Base-by-base conservation (phyloP, 2,329 filamentous ascomycete species). In the Dothidotthia symphoricarpi region DNA sequence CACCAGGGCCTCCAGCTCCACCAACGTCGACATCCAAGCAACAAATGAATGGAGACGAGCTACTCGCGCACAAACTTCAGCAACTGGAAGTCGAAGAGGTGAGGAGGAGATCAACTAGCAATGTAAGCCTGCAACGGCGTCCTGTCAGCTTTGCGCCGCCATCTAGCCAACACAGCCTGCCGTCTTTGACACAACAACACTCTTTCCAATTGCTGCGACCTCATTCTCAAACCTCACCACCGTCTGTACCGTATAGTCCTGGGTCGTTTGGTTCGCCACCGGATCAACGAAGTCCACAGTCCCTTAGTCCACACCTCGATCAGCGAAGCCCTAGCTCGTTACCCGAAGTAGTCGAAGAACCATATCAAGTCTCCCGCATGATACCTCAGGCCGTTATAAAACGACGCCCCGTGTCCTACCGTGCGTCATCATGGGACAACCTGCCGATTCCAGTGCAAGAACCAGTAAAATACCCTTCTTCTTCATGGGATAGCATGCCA, bases 1-100 rank as follows among this genome's bases (percentile, higher is more conserved):
- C 60, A 2, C 50, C 58, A 6, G 30, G 57, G 17, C 57, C 60
- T n/a, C 30, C 49, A 24, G 53, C 49, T 11, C 58, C 55, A 24
- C 46, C 41, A 12, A 63, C 57, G 6, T 48, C 49, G 11, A 62
- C 60, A 10, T 28, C 59, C 3, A 36, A 48, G n/a, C 43, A 57
- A 33, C 60, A 65, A 22, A 28, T 64, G 16, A 59, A 41, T 15
- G 51, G 63, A 25, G 61, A 65, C 40, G 56, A 59, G 40, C 36
- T 52, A 16, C 47, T 65, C 7, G 61, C 61, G 14, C 54, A 47
- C 19, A 55, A 47, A 30, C 39, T 65, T 10, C 51, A 55, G 15
- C 42, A 58, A 6, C 42, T 64, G n/a, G 59, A 65, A 28, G 31
- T 64, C 2, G 43, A 47, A 16, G 56, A 58, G 24, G 49, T 46